Base-by-base conservation (phyloP, 1,139 yeast genomes). In the Candida sanyaensis region DNA sequence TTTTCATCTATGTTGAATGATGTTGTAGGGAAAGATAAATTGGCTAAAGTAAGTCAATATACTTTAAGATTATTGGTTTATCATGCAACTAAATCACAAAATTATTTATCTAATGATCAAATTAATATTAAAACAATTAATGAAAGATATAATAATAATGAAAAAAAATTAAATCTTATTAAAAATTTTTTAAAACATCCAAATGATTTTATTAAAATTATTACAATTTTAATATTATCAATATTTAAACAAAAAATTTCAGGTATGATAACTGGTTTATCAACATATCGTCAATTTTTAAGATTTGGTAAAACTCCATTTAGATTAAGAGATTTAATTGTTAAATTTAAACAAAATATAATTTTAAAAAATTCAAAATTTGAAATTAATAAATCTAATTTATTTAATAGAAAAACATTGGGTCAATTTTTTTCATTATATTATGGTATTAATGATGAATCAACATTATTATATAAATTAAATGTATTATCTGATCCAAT, bases 291-390 rank as follows among this genome's bases (percentile, higher is more conserved):
- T 63, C 91, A 85, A 59, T 75, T 84, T 50, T 67, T 86, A 52
- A 73, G 95, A 57, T 85, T 86, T 54, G 93, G 93, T 39, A 82
- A 84, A 47, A 76, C 88, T 11, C 91, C 91, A 2, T 83, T 85
- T 62, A 71, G 86, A 52, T 44, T 80, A 5, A 58, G 71, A 45
- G 63, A 61, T 32, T 52, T 75, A 11, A 38, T 58, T 29, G 50
- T 48, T 21, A 69, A 66, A 51, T 38, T 73, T n/a, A 27, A 37
- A 11, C 37, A 44, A 7, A 52, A 51, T 29, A 37, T 56, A 24
- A 28, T 38, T 2, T 43, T 41, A 26, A 55, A 53, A 21, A 46
- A 54, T 11, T 49, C 53, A n/a, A 47, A 49, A n/a, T 44, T 56
- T 28, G 50, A 54, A 23, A 40, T 56, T 6, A 49, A 53, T 31